A percentile compares a stretch with the other conserved stretches of the same genome.
These are phyloP conservation scores for Panicum hallii DNA, from an alignment of 202 grass and related monocot species.

Conservation along the genomic window DNA sequence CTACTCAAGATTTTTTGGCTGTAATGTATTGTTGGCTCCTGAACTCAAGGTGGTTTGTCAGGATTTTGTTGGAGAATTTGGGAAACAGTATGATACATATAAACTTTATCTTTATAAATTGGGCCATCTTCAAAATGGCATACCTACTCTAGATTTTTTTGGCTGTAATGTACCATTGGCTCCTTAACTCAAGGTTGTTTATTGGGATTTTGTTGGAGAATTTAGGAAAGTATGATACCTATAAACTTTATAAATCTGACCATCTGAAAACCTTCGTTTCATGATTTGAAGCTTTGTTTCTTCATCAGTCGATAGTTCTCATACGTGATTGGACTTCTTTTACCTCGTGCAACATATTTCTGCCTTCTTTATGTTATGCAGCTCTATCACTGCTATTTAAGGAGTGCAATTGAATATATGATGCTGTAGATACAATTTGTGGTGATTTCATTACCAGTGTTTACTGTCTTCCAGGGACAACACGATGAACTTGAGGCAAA, in stretches of 20 bases:
- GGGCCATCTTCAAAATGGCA: background rate
- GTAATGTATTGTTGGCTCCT: background rate
- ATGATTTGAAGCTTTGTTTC: background rate
- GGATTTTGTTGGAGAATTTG: background rate
- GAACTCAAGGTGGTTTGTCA: background rate
- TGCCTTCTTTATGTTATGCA: background rate
- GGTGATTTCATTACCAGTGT: conserved; percentile 10
- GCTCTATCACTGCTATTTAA: background rate
- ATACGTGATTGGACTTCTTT: background rate
- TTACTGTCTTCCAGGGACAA: conserved; percentile 57
- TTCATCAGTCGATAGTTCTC: background rate
- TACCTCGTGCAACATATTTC: background rate
- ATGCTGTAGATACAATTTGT: conserved; percentile 1
- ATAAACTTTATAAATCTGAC: background rate
- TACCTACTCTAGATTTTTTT: background rate
- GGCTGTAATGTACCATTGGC: background rate
- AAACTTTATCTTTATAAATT: background rate
- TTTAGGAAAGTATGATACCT: background rate
- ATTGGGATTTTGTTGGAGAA: background rate
- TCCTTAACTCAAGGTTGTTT: background rate
- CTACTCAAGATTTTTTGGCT: background rate
- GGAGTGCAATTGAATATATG: background rate
- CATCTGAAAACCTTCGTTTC: background rate
- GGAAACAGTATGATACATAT: background rate
- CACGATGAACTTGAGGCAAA: conserved; percentile 94